Evolutionary conservation across 2,329 filamentous ascomycete species (phyloP).

Genomic region (Aaosphaeria pasadenensis): DNA sequence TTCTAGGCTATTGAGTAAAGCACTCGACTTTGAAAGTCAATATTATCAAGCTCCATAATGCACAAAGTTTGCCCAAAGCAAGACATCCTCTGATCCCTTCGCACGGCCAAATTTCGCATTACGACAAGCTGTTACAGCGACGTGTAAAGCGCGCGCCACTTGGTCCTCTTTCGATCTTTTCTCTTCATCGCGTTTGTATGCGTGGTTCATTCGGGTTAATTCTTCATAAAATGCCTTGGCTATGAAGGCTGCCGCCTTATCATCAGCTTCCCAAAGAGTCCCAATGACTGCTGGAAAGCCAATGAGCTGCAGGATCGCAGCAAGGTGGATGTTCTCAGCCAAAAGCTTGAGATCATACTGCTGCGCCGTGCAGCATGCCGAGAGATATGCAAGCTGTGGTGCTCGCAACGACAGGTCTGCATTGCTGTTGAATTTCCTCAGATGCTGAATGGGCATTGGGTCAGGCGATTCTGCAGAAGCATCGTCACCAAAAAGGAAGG

Average conservation of each 20-base stretch:
- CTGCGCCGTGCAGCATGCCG: constrained; percentile 37
- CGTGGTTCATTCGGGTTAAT: constrained; percentile 6
- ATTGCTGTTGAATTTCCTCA: background rate
- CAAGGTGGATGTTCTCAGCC: constrained; percentile 37
- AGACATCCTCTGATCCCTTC: constrained; percentile 1
- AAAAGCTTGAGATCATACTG: constrained; percentile 13
- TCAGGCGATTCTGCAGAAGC: background rate
- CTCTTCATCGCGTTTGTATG: constrained; percentile 6
- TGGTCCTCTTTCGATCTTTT: background rate
- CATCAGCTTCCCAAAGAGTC: constrained; percentile 27
- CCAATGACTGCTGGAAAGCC: constrained; percentile 36
- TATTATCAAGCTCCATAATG: constrained; percentile 15
- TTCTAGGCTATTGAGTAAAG: too few species aligned
- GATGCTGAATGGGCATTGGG: background rate
- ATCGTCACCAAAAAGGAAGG: constrained; percentile 4
- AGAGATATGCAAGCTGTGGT: constrained; percentile 32
- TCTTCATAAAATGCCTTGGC: constrained; percentile 17
- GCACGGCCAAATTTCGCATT: constrained; percentile 1
- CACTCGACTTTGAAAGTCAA: too few species aligned
- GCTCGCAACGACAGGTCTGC: background rate
- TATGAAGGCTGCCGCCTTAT: constrained; percentile 20
- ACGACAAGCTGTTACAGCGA: constrained; percentile 1
- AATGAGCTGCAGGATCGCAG: constrained; percentile 35
- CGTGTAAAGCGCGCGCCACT: background rate
- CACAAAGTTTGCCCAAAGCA: constrained; percentile 17